Evolutionary conservation across 2,329 filamentous ascomycete species (phyloP), one percentile per base, ranked within the genome.

Genomic region (Pleurostoma richardsiae): DNA sequence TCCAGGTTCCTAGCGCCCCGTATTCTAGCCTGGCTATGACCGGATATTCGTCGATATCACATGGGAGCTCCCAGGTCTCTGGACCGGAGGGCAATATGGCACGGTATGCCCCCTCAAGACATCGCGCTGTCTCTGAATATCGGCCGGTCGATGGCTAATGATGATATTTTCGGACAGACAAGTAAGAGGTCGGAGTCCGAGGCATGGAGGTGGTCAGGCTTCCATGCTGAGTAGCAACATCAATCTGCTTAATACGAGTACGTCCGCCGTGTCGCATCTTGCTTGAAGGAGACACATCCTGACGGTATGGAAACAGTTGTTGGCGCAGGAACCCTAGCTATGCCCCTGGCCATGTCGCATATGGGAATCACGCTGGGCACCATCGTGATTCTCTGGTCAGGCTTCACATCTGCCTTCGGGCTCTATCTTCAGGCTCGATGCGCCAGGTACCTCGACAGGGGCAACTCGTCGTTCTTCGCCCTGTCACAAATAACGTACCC

Each of bases 401-500:
- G 88, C 43, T 63, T 90, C 38, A 94, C 89, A 4, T 85, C 92
- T 27, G 90, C 88, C 42, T 96, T 99, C 59, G 94, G 94, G 27
- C 80, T 99, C 30, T 99, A 97, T 64, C 83, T 99, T 5, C 94
- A 99, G 66, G 86, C 91, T 31, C 83, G 88, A 71, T 97, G 94
- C 72, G 88, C 94, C 4, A 82, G 88, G 63, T 99, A 99, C 65
- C 77, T 99, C 53, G 94, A 97, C 54, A 81, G 90, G 51, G 94
- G 94, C 39, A 81, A 82, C 4, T 82, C 91, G 1, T 96, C 90
- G 33, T 99, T 99, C 71, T 96, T 96, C 62, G 90, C 92, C n/a
- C 74, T 99, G 11, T 96, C 90, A 10, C 92, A 99, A 65, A 82
- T 99, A 52, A 97, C 94, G 4, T 99, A 97, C 59, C 94, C 94